Evolutionary conservation across 2,329 filamentous ascomycete genomes (phyloP).

Genomic region (Pestalotiopsis sp.): DNA sequence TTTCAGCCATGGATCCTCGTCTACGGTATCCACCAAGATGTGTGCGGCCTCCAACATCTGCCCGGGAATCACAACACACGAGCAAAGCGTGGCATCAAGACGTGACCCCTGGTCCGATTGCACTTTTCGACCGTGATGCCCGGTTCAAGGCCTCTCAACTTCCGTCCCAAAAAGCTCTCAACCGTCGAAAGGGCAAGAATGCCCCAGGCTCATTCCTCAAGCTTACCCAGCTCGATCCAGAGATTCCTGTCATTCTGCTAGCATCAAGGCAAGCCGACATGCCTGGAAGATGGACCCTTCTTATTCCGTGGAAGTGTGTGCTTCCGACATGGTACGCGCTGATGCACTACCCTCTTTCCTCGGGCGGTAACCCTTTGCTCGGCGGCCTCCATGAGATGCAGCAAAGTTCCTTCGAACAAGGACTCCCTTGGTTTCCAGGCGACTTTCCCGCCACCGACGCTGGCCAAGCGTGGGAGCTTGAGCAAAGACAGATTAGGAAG

Average conservation of each 20-base stretch:
- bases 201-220: constrained; percentile 66
- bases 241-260: constrained; percentile 77
- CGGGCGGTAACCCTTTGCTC: constrained; percentile 79
- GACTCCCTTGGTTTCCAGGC: constrained; percentile 80
- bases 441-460: constrained; percentile 82
- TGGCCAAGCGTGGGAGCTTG: constrained; percentile 77
- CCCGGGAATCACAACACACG: constrained; percentile 27
- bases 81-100: constrained; percentile 59
- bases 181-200: constrained; percentile 70
- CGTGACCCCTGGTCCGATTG: constrained; percentile 44
- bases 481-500: constrained; percentile 62
- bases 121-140: constrained; percentile 69
- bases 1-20: constrained; percentile 78
- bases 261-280: constrained; percentile 54
- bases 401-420: constrained; percentile 81
- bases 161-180: constrained; percentile 79
- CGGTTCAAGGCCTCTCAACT: constrained; percentile 68
- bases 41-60: constrained; percentile 38
- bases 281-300: constrained; percentile 76
- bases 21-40: constrained; percentile 74
- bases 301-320: constrained; percentile 91
- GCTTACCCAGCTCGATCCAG: constrained; percentile 64
- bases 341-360: constrained; percentile 79
- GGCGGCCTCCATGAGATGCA: constrained; percentile 79
- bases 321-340: constrained; percentile 83